Base-by-base conservation (phyloP, 1,139 yeast genomes). In the Candida neerlandica region DNA sequence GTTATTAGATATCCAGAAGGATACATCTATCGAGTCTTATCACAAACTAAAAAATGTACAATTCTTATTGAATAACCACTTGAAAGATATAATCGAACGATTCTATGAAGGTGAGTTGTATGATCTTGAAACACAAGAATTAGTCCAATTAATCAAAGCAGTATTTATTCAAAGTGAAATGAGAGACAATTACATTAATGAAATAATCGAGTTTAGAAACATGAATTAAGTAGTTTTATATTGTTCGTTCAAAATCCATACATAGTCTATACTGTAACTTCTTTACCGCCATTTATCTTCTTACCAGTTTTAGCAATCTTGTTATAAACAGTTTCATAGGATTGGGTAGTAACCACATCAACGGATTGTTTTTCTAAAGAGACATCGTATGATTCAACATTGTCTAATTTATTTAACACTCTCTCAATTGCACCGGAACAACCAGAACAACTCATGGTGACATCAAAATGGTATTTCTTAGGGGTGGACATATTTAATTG, bases 261-360 rank as follows among this genome's bases (percentile, higher is more conserved):
- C 30, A 41, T 27, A 33, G 27, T 37, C 29, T 37, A 37, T 19
- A 14, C 41, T 12, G 41, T 37, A 54, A 80, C 63, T 30, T 75
- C 69, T 51, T 78, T 77, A 10, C 97, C 96, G 27, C 78, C 77
- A 51, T 79, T 75, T 51, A 94, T 87, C 60, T 84, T 83, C 75
- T 92, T 94, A 30, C 99, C 99, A 1, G 98, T 91, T 75, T 92
- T 94, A 55, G 86, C 76, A 59, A 94, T 92, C 50, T 91, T 84
- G 49, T 79, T 85, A 53, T 86, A 75, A 21, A 94, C 94, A 2
- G 86, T 81, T 47, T 91, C 96, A 64, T 88, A 90, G 49, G 81
- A 79, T 32, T 71, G 70, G 14, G 69, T 72, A 7, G 96, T 82
- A 55, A 75, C 73, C 42, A 94, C 97, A 60, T 85, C 86, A 21